A percentile compares a stretch with the other conserved stretches of the same genome.
Evolutionary conservation across 306 rosid genomes (phyloP).

Genomic region (Canavalia ensiformis): DNA sequence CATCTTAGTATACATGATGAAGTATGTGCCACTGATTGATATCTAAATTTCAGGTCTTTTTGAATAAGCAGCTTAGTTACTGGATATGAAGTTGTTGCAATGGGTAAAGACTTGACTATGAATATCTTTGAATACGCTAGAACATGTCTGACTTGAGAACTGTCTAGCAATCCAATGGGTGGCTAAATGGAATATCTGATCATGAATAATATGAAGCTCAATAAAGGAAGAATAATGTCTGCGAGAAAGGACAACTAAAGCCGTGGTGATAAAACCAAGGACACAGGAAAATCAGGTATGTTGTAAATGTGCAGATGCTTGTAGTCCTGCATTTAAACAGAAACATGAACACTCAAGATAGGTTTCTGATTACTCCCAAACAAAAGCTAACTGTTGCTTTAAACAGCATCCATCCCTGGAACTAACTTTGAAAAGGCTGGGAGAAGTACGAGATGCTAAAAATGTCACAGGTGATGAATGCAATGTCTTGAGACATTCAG

Average conservation of each 20-base stretch:
- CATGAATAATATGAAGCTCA: conserved; percentile 43
- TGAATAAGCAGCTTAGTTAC: conserved; percentile 16
- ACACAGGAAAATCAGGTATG: conserved; percentile 45
- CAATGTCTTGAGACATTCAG: conserved; percentile 65
- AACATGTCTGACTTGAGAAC: conserved; percentile 45
- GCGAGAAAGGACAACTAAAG: conserved; percentile 47
- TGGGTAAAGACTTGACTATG: conserved; percentile 63
- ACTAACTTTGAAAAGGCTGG: conserved; percentile 60
- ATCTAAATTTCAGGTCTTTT: too few relatives aligned
- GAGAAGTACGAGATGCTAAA: conserved; percentile 58
- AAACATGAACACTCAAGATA: conserved; percentile 52
- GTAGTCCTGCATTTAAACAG: too few relatives aligned
- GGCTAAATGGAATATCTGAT: too few relatives aligned
- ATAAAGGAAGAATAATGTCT: conserved; percentile 42
- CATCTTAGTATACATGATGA: too few relatives aligned
- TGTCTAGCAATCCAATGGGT: conserved; percentile 50
- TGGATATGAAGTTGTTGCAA: conserved; percentile 54
- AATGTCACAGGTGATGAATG: conserved; percentile 58
- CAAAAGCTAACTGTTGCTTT: conserved; percentile 54
- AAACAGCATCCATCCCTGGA: conserved; percentile 65
- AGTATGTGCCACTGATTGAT: too few relatives aligned
- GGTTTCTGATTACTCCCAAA: conserved; percentile 54
- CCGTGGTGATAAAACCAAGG: conserved; percentile 52
- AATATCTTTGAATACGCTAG: conserved; percentile 49
- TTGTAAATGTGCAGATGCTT: too few relatives aligned